These are phyloP conservation scores for Lolium rigidum DNA, from an alignment of 176 grass and related monocot species.

Conservation along the genomic window DNA sequence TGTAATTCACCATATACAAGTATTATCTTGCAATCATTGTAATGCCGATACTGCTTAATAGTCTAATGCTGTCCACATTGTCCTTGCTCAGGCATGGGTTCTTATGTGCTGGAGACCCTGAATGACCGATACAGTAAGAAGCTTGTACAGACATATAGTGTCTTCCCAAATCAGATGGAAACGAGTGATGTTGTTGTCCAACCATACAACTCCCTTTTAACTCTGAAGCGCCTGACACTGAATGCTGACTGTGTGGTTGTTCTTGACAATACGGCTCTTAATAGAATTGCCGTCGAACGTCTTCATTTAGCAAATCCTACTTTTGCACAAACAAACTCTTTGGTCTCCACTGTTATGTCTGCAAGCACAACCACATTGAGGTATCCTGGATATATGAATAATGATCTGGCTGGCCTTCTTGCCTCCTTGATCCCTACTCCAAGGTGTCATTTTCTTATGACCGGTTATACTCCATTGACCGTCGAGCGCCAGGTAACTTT, in stretches of 20 bases:
- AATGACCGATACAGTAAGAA: constrained; percentile 99
- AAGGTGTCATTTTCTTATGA: constrained; percentile 99
- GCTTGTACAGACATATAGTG: constrained; percentile 98
- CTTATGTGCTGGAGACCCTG: constrained; percentile 94
- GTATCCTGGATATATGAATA: constrained; percentile 99
- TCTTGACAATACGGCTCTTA: constrained; percentile 97
- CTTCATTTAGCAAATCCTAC: constrained; percentile 96
- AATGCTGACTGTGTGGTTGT: constrained; percentile 99
- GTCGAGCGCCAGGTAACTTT: constrained; percentile 94
- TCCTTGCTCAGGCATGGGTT: constrained; percentile 82
- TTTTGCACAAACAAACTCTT: constrained; percentile 96
- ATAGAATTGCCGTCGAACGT: constrained; percentile 96
- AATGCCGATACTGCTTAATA: background rate
- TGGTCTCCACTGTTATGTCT: constrained; percentile 99
- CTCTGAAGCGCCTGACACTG: constrained; percentile 84
- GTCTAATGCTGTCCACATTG: constrained; percentile 21
- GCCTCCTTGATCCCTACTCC: constrained; percentile 96
- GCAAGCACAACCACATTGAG: constrained; percentile 97
- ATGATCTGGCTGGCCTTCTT: constrained; percentile 96
- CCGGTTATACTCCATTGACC: constrained; percentile 95
- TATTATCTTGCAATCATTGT: background rate
- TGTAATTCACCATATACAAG: background rate
- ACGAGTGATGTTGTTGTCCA: constrained; percentile 99
- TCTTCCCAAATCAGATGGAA: constrained; percentile 99
- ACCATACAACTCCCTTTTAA: constrained; percentile 96